Evolutionary conservation across 2,329 filamentous ascomycete genomes (phyloP).

Genomic region (Diaporthe batatas): DNA sequence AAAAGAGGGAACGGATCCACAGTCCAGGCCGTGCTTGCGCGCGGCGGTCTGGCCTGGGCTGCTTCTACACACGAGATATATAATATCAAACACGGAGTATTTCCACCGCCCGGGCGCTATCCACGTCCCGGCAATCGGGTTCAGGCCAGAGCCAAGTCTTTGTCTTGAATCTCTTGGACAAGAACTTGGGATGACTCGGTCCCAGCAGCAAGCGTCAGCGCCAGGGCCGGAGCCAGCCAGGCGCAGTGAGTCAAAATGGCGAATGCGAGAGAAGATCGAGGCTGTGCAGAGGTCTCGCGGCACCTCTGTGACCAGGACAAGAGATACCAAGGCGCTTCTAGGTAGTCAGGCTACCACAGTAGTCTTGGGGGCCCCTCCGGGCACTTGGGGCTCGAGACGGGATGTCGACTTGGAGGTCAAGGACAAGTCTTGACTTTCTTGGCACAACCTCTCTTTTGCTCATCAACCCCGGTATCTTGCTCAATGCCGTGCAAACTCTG

Average conservation of each 20-base stretch:
- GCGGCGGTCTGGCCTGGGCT: neutral
- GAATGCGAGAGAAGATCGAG: constrained; percentile 18
- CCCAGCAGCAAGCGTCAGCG: neutral
- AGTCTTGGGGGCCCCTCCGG: neutral
- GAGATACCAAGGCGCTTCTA: constrained; percentile 24
- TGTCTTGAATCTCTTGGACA: constrained; percentile 24
- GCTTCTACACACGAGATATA: constrained; percentile 23
- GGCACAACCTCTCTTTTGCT: constrained; percentile 8
- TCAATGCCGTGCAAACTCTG: constrained; percentile 18
- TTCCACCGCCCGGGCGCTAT: constrained; percentile 13
- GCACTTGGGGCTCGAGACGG: constrained; percentile 1
- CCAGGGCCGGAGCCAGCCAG: neutral
- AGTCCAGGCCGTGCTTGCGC: neutral
- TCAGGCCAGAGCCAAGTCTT: constrained; percentile 14
- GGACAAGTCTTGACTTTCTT: constrained; percentile 25
- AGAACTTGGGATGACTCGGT: constrained; percentile 27
- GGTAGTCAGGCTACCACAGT: constrained; percentile 6
- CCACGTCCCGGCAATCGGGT: constrained; percentile 13
- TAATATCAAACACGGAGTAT: constrained; percentile 29
- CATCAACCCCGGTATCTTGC: constrained; percentile 21
- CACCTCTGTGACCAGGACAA: neutral
- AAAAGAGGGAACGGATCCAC: constrained; percentile 15
- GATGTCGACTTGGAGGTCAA: neutral
- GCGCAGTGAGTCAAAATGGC: neutral
- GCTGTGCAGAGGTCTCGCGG: constrained; percentile 30